Evolutionary conservation across 73 alveolate genomes (phyloP), one percentile per base, ranked within the genome.

Genomic region (Halteria grandinella): DNA sequence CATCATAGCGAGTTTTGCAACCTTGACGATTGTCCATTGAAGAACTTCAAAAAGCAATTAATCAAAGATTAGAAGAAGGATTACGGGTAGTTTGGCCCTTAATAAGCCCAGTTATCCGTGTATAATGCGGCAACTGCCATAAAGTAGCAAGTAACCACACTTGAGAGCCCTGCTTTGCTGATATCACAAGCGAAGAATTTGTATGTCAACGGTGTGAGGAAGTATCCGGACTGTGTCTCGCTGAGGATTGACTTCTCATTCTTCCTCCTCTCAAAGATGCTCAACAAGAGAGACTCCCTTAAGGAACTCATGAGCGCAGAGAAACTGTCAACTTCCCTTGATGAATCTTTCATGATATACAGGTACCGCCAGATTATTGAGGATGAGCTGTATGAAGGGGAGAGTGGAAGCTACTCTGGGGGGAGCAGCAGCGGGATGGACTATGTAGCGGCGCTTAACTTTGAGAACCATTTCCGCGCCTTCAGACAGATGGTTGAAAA

Each of bases 1-100:
- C 86, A 89, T 15, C 98, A 94, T 53, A 89, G 83, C 69, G 98
- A 91, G 78, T 83, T 79, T 55, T 94, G 98, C 62, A 47, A 83
- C 57, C 76, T 83, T 75, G 91, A 87, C 52, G 95, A 85, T 60
- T 94, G 98, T 36, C 95, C 96, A 0, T 66, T 94, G 25, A 94
- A 87, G 75, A 72, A 62, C 29, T 76, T 66, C 39, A 85, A 85
- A 31, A 64, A 39, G 43, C 34, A 41, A 44, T 44, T 36, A 47
- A 25, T 45, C 23, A 66, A 66, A 28, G 80, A 66, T 25, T 25
- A 25, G 39, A 66, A 66, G 29, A 66, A 47, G 47, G 21, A 5
- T 4, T 66, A 44, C 31, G 80, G 80, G 17, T 44, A 66, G 21
- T 66, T 66, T 66, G 80, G 80, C 55, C 45, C 43, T 25, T 45